Conservation (phyloP, 306 rosid genomes). For the Boehmeria nivea region DNA sequence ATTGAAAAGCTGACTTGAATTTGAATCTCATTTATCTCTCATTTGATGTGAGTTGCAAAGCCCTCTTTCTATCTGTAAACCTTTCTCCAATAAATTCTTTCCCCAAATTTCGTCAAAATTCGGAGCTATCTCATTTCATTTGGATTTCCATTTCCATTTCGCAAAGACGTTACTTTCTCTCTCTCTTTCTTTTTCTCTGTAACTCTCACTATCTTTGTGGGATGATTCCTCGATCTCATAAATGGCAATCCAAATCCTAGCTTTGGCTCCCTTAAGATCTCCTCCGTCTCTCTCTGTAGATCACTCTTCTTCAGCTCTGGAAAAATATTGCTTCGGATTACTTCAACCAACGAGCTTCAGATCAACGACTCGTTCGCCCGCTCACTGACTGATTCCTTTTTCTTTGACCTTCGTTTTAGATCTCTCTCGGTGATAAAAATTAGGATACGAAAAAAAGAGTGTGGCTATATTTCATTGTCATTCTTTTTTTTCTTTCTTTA, state of each 20-base stretch:
- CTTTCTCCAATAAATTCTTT: neutral
- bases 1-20: slow-evolving; percentile 13
- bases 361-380: slow-evolving; percentile 16
- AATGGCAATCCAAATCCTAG: slow-evolving; percentile 48
- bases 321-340: neutral
- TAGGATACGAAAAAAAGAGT: too few species aligned
- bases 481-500: too few species aligned
- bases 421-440: slow-evolving; percentile 31
- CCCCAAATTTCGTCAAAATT: slow-evolving; percentile 35
- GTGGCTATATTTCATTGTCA: too few species aligned
- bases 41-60: slow-evolving; percentile 57
- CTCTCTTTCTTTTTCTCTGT: slow-evolving; percentile 16
- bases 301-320: slow-evolving; percentile 7
- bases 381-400: too few species aligned
- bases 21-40: slow-evolving; percentile 37
- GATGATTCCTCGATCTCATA: slow-evolving; percentile 36
- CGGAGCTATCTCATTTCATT: slow-evolving; percentile 29
- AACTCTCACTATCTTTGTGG: slow-evolving; percentile 15
- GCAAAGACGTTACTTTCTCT: slow-evolving; percentile 31
- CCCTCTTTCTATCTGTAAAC: slow-evolving; percentile 11
- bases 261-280: slow-evolving; percentile 15
- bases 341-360: too few species aligned
- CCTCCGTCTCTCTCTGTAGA: slow-evolving; percentile 3
- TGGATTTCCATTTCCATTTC: slow-evolving; percentile 35
- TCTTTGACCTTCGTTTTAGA: slow-evolving; percentile 12